Evolutionary conservation across 1,139 yeast genomes (phyloP).

Genomic region (Geotrichum fermentans): DNA sequence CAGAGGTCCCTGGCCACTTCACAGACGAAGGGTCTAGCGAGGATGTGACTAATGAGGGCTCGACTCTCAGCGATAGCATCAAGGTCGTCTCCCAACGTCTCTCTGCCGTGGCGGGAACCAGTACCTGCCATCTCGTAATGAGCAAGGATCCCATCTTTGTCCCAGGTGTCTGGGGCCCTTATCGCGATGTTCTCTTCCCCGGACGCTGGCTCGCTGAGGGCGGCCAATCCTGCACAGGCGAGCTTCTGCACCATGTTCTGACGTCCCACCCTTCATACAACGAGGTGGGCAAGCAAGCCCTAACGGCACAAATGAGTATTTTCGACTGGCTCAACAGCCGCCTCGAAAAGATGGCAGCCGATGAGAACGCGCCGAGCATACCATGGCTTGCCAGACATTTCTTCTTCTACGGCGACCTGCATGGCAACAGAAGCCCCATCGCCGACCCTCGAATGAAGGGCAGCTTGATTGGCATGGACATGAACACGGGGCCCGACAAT

Average conservation of each 20-base stretch:
- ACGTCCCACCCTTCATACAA: conserved; percentile 83
- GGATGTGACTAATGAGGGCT: not conserved
- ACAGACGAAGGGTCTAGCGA: conserved; percentile 42
- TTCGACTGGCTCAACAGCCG: conserved; percentile 77
- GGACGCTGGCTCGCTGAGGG: conserved; percentile 96
- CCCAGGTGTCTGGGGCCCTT: conserved; percentile 98
- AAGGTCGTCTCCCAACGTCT: conserved; percentile 64
- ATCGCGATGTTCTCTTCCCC: conserved; percentile 83
- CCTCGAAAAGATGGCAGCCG: conserved; percentile 61
- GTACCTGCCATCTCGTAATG: conserved; percentile 91
- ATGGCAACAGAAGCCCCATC: conserved; percentile 93
- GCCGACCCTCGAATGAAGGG: conserved; percentile 95
- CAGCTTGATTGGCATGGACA: conserved; percentile 84
- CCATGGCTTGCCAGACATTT: conserved; percentile 76
- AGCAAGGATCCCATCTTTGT: conserved; percentile 84
- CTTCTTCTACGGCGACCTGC: conserved; percentile 92
- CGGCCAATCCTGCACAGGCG: conserved; percentile 97
- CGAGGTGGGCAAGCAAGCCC: conserved; percentile 48
- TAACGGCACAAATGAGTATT: conserved; percentile 55
- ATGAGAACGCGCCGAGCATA: conserved; percentile 59
- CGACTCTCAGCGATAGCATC: not conserved
- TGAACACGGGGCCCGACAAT: conserved; percentile 82
- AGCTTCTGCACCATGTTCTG: conserved; percentile 82
- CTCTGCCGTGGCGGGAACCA: conserved; percentile 98
- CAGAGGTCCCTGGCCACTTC: conserved; percentile 46